Conservation (phyloP, 768 basidiomycete species). For the Russula abietina region DNA sequence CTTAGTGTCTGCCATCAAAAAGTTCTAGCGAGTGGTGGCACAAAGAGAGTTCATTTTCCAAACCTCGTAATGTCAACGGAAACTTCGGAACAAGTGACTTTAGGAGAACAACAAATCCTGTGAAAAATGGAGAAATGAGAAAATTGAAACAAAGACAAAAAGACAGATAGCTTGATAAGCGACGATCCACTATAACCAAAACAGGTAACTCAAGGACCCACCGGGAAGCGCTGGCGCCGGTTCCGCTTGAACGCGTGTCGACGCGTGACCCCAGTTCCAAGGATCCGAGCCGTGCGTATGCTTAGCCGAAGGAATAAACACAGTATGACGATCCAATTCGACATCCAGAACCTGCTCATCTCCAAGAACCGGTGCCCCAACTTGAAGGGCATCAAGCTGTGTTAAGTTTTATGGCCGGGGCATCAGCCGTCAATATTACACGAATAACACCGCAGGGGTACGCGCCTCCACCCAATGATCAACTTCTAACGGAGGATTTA, state of each 20-base stretch:
- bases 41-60: neutral
- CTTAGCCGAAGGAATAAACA: slow-evolving; percentile 33
- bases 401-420: no score
- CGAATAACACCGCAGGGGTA: neutral
- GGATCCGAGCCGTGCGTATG: slow-evolving; percentile 15
- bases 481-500: slow-evolving; percentile 39
- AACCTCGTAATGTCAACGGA: slow-evolving; percentile 43
- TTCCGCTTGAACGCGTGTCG: neutral
- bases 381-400: slow-evolving; percentile 42
- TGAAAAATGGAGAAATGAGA: neutral
- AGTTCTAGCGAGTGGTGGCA: slow-evolving; percentile 1
- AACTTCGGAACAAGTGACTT: slow-evolving; percentile 36
- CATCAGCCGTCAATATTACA: neutral
- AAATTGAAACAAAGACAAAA: neutral
- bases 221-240: slow-evolving; percentile 2
- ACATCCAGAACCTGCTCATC: slow-evolving; percentile 48
- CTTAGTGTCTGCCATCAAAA: slow-evolving; percentile 34
- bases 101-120: slow-evolving; percentile 35
- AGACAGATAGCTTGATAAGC: neutral
- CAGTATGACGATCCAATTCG: slow-evolving; percentile 41
- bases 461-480: slow-evolving; percentile 51
- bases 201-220: neutral
- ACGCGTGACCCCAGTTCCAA: slow-evolving; percentile 7
- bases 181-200: slow-evolving; percentile 1
- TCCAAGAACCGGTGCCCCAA: slow-evolving; percentile 35